Evolutionary conservation across 2,329 filamentous ascomycete genomes (phyloP).

Genomic region (Pseudogymnoascus sp.): DNA sequence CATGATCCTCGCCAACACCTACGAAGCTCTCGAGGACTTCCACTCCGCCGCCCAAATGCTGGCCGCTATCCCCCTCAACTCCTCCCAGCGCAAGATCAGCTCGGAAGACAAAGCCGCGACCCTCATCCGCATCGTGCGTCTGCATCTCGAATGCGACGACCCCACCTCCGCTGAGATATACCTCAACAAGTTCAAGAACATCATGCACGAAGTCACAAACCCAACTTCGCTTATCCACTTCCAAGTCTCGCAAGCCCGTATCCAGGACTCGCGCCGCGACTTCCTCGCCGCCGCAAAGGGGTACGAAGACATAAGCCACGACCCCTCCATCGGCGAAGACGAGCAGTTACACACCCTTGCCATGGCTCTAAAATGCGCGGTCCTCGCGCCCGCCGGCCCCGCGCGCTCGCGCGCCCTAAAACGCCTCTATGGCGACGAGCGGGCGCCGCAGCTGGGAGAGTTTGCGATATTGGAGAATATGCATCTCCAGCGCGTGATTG

Average conservation of each 20-base stretch:
- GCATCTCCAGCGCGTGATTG: constrained; percentile 81
- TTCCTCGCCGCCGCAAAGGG: constrained; percentile 82
- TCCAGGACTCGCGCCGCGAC: constrained; percentile 80
- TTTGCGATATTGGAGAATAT: constrained; percentile 93
- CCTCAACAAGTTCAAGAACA: constrained; percentile 90
- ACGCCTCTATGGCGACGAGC: constrained; percentile 88
- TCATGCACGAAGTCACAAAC: constrained; percentile 72
- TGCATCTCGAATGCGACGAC: constrained; percentile 92
- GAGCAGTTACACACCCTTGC: constrained; percentile 77
- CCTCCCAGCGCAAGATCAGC: constrained; percentile 73
- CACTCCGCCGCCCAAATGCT: constrained; percentile 67
- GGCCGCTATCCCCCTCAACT: constrained; percentile 79
- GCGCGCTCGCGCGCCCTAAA: constrained; percentile 70
- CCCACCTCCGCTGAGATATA: constrained; percentile 75
- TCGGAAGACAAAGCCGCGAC: constrained; percentile 74
- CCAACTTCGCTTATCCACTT: constrained; percentile 73
- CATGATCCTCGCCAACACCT: constrained; percentile 71
- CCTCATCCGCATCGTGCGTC: constrained; percentile 90
- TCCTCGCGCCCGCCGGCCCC: constrained; percentile 86
- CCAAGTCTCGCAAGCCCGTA: constrained; percentile 82
- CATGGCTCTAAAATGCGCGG: constrained; percentile 83
- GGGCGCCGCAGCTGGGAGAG: constrained; percentile 65
- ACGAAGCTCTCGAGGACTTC: constrained; percentile 77
- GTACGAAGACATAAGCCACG: constrained; percentile 81
- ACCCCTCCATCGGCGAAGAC: constrained; percentile 64